These are phyloP conservation scores for Citrullus amarus DNA, from an alignment of 306 rosid genomes.

Conservation along the genomic window DNA sequence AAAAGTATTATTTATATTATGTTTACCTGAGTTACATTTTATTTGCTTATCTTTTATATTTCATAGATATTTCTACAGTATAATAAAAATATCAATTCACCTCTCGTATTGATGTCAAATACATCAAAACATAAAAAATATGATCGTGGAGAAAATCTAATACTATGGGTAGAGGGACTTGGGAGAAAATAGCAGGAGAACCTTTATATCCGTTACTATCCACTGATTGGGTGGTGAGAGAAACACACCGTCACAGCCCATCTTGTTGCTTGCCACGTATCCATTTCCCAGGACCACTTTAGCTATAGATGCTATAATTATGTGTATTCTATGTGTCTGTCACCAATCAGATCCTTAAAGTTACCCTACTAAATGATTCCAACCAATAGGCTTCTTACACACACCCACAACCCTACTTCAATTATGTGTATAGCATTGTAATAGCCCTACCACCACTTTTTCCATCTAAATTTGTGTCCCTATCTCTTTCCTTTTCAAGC, in stretches of 20 bases:
- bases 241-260: neutral
- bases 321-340: neutral
- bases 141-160: too few relatives aligned
- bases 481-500: neutral
- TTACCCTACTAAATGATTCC: neutral
- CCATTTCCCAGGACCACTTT: neutral
- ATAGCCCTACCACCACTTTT: neutral
- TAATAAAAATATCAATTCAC: too few relatives aligned
- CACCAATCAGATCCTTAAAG: constrained; percentile 1
- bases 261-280: neutral
- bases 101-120: too few relatives aligned
- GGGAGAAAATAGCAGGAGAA: neutral
- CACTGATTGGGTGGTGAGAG: constrained; percentile 2
- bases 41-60: too few relatives aligned
- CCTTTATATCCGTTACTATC: neutral
- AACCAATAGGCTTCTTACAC: neutral
- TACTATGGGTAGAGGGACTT: too few relatives aligned
- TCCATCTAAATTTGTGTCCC: neutral
- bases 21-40: too few relatives aligned
- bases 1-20: too few relatives aligned
- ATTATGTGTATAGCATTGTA: neutral
- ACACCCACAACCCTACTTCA: neutral
- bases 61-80: too few relatives aligned
- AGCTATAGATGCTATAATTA: neutral
- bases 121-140: too few relatives aligned